Conservation (phyloP, 176 grass and related monocot species). For the Typha latifolia region DNA sequence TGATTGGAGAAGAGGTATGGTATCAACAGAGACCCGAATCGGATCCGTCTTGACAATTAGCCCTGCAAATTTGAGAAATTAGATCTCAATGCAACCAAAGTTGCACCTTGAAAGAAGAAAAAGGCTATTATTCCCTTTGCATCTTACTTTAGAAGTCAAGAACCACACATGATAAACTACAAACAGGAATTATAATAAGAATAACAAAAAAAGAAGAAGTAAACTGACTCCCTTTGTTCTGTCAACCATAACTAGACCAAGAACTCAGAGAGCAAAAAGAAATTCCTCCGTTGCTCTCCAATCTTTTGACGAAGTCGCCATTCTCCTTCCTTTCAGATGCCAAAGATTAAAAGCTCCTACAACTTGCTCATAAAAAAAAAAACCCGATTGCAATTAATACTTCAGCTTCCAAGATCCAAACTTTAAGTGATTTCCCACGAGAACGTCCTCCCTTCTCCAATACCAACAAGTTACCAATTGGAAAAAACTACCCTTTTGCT, state of each 20-base stretch:
- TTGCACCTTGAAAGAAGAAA: neutral
- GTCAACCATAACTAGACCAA: too few species aligned
- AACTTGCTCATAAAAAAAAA: too few species aligned
- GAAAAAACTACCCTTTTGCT: neutral
- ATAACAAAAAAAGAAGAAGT: neutral
- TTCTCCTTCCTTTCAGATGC: neutral
- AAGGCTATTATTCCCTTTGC: neutral
- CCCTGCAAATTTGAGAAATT: neutral
- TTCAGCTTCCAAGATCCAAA: too few species aligned
- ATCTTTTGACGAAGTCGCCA: too few species aligned
- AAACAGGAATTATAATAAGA: neutral
- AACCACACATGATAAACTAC: neutral
- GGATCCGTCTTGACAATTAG: constrained; percentile 34
- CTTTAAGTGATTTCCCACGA: too few species aligned
- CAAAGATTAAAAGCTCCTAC: neutral
- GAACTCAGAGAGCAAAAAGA: too few species aligned
- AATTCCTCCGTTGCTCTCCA: too few species aligned
- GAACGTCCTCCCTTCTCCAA: neutral
- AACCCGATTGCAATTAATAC: too few species aligned
- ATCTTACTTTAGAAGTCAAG: neutral
- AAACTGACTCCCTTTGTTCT: neutral
- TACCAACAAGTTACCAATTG: neutral
- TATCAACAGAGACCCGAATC: constrained; percentile 17
- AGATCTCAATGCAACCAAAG: neutral
- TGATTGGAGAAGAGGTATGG: constrained; percentile 25